Conservation (phyloP, 1,284 basidiomycete species). For the Rhodotorula sp. region DNA sequence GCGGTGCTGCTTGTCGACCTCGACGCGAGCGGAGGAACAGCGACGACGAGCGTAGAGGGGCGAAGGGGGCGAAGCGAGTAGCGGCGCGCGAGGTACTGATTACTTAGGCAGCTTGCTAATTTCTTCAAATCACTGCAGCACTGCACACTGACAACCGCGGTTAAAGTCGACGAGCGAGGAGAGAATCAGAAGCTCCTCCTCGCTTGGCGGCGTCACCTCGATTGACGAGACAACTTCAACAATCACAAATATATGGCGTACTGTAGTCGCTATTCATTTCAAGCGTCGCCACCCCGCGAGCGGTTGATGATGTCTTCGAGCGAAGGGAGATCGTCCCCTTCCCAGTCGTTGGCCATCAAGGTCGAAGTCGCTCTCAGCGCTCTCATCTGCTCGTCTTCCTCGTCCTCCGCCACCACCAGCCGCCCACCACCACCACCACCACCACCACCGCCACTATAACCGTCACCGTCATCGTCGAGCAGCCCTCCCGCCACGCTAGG, state of each 20-base stretch:
- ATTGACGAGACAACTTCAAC: too few relatives aligned
- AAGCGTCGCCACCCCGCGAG: not conserved
- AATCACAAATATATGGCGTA: too few relatives aligned
- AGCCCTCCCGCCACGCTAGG: not conserved
- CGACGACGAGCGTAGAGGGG: too few relatives aligned
- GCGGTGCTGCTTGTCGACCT: too few relatives aligned
- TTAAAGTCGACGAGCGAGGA: too few relatives aligned
- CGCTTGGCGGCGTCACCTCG: not conserved
- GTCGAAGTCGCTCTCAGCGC: conserved; percentile 1
- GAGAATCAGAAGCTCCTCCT: too few relatives aligned
- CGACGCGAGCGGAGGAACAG: too few relatives aligned
- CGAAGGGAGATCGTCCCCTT: conserved; percentile 9
- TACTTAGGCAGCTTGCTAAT: too few relatives aligned
- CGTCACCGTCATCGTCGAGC: not conserved
- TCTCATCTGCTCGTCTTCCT: conserved; percentile 6
- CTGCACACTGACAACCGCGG: too few relatives aligned
- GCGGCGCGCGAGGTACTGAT: too few relatives aligned
- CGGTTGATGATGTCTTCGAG: conserved; percentile 1
- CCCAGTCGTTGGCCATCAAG: conserved; percentile 5
- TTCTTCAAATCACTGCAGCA: not conserved
- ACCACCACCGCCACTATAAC: not conserved
- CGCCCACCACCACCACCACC: not conserved
- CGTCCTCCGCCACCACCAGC: too few relatives aligned
- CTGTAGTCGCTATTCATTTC: not conserved
- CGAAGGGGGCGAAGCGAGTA: too few relatives aligned